These are phyloP conservation scores for Penicillium thymicola DNA, from an alignment of 2,329 filamentous ascomycete genomes.

Conservation along the genomic window DNA sequence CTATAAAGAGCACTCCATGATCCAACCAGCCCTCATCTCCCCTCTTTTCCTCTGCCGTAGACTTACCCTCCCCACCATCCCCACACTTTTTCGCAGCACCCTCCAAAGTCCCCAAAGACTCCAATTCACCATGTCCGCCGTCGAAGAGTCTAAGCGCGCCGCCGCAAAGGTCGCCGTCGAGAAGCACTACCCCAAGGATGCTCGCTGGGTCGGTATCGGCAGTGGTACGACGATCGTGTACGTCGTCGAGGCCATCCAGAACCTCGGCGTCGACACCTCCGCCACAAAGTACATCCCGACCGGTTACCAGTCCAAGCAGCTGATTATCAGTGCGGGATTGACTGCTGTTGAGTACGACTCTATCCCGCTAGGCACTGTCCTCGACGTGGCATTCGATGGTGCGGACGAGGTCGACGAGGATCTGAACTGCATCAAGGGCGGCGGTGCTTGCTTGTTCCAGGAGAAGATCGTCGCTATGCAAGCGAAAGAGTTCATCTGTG, in stretches of 20 bases:
- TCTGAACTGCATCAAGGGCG: slow-evolving; percentile 95
- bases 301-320: slow-evolving; percentile 82
- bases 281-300: slow-evolving; percentile 86
- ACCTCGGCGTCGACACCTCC: slow-evolving; percentile 44
- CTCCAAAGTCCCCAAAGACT: slow-evolving; percentile 9
- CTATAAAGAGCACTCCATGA: neutral
- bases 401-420: slow-evolving; percentile 95
- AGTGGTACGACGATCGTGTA: slow-evolving; percentile 65
- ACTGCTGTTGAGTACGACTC: slow-evolving; percentile 74
- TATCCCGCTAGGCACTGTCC: slow-evolving; percentile 59
- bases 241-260: slow-evolving; percentile 63
- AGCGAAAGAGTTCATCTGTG: slow-evolving; percentile 81
- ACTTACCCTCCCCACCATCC: slow-evolving; percentile 4
- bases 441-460: slow-evolving; percentile 95
- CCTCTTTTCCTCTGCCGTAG: slow-evolving; percentile 12
- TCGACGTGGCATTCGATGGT: slow-evolving; percentile 93
- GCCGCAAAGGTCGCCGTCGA: slow-evolving; percentile 57
- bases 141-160: slow-evolving; percentile 58
- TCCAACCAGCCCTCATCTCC: slow-evolving; percentile 12
- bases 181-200: slow-evolving; percentile 58
- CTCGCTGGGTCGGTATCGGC: slow-evolving; percentile 62
- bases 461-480: slow-evolving; percentile 91
- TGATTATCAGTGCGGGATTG: slow-evolving; percentile 77
- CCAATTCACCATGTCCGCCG: slow-evolving; percentile 33
- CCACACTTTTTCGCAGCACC: slow-evolving; percentile 2